Evolutionary conservation across 306 rosid species (phyloP), one percentile per base, ranked within the genome.

Genomic region (Crataegus laevigata): DNA sequence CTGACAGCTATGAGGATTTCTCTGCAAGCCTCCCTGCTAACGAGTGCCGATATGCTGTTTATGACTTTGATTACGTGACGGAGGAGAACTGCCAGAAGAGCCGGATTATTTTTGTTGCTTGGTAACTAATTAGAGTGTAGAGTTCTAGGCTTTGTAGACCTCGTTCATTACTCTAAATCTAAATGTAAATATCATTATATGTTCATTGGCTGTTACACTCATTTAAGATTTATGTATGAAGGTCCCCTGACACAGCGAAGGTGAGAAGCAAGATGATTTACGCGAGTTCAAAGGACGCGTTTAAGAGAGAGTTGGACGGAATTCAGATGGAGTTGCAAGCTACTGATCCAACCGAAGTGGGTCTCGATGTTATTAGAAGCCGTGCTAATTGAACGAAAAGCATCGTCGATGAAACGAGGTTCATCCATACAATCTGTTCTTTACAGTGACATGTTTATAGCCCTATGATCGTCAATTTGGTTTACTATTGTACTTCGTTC

Each of bases 251-350:
- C 34, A 54, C 74, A 21, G 57, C 87, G 11, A 83, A 67, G 81
- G 89, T 86, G 78, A 86, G 89, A 80, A 80, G 79, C 87, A 84
- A 80, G 79, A 84, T 84, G 87, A 84, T 84, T 32, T 84, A 84
- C 17, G 87, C 87, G 1, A 84, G 87, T 77, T 84, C 87, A 0
- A 84, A 84, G 79, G 87, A 84, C 82, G 68, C 84, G 87, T 84
- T 84, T 40, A 84, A 84, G 84, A 84, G 87, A 47, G 87, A 84
- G 71, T 73, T 84, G 84, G 87, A 84, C 32, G 87, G 87, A 29
- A 83, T 86, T 76, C 89, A 86, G 84, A 52, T 86, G 9, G 89
- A 86, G 85, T 82, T 86, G 74, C 89, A 86, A 75, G 89, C 89
- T 18, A 83, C 89, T 15, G 89, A 86, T 65, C 89, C 87, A 0